Evolutionary conservation across 495 filamentous ascomycete genomes (phyloP), one percentile per base, ranked within the genome.

Genomic region (Penicilliopsis zonata): DNA sequence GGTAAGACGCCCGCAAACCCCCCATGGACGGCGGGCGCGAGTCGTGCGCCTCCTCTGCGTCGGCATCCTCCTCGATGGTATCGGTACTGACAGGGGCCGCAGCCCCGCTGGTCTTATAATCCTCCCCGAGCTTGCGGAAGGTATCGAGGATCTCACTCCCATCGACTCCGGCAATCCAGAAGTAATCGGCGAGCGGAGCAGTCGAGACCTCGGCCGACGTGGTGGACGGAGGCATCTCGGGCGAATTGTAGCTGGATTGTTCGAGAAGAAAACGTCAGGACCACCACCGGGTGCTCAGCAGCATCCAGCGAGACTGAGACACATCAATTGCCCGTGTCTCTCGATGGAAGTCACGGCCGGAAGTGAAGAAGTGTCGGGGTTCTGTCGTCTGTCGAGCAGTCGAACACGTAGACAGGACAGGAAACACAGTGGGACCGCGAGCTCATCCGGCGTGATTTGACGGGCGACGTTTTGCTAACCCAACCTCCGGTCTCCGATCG

Each of bases 91-190:
- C 65, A 23, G 67, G 61, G 10, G 68, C 47, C n/a, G 70, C 53
- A 13, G 61, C 57, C 30, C 50, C 49, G 42, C 56, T 62, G 15
- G 51, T 43, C 36, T 59, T 56, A 46, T 73, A 65, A 42, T 74
- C 65, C 37, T 77, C 72, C 19, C 72, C 69, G 35, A 56, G 36
- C 31, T 49, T 64, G 28, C 56, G 55, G 33, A 49, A 63, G 9
- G 52, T 60, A 2, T 65, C 59, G 30, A 66, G 48, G 32, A 72
- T 55, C 48, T 70, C 67, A 1, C 61, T 42, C 28, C 81, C 80
- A 58, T 86, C 84, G 47, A 93, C 75, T 55, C 90, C 90, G 42
- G 83, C 85, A 41, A 98, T 95, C 84, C 90, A 98, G 62, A 98
- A 98, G 63, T 92, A 95, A 57, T 98, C 90, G 51, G 90, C 90